Conservation (phyloP, 768 basidiomycete genomes). For the Tylopilus sp. region DNA sequence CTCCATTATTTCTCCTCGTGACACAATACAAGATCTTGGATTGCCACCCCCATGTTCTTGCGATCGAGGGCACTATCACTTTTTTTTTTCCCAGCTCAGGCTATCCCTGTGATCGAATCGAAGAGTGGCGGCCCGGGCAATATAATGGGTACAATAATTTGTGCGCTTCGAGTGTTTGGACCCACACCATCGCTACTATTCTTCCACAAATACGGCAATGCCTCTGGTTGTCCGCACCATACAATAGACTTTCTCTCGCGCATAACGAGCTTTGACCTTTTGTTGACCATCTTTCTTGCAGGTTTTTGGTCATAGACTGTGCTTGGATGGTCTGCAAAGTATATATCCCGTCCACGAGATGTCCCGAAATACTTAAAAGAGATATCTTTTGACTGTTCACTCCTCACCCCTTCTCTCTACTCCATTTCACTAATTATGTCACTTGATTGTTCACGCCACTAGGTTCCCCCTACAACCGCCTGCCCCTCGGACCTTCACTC, state of each 20-base stretch:
- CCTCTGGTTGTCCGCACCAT: not conserved
- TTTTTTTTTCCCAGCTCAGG: too few species aligned
- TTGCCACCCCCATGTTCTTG: too few species aligned
- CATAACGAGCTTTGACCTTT: too few species aligned
- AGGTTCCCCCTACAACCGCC: slow-evolving; percentile 4
- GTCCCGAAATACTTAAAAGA: too few species aligned
- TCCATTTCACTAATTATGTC: slow-evolving; percentile 8
- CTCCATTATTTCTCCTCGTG: too few species aligned
- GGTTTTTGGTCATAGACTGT: not conserved
- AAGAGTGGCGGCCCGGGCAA: too few species aligned
- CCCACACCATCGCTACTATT: not conserved
- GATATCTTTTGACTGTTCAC: not conserved
- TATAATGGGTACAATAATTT: not conserved
- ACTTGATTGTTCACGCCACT: not conserved
- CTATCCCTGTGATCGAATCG: too few species aligned
- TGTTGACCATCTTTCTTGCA: slow-evolving; percentile 3
- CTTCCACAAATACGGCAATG: not conserved
- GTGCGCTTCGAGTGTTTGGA: slow-evolving; percentile 4
- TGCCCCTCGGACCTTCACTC: not conserved
- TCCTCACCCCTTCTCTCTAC: not conserved
- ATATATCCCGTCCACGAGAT: too few species aligned
- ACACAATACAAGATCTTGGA: too few species aligned
- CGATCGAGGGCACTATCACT: too few species aligned
- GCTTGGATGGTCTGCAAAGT: slow-evolving; percentile 1
- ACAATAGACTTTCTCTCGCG: slow-evolving; percentile 4